Conservation (phyloP, 352 stramenopile species). For the Pythium phragmitis region DNA sequence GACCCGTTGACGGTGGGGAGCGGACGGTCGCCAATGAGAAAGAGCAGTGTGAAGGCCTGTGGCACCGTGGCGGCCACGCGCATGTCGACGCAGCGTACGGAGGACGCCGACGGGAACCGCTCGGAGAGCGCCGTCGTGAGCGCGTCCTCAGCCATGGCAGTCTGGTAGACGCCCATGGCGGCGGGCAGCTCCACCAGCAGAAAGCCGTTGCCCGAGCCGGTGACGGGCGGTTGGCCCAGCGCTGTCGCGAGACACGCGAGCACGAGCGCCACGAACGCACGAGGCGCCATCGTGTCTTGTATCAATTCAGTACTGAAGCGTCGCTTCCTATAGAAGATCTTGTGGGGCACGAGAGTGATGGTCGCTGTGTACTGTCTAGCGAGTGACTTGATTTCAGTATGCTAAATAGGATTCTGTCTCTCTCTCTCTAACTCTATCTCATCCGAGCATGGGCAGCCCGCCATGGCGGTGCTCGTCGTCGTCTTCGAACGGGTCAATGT, state of each 20-base stretch:
- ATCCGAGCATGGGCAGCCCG: slow-evolving; percentile 22
- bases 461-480: neutral
- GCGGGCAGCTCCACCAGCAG: slow-evolving; percentile 9
- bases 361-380: slow-evolving; percentile 11
- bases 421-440: neutral
- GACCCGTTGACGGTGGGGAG: neutral
- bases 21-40: slow-evolving; percentile 20
- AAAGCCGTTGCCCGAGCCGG: neutral
- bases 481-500: slow-evolving; percentile 27
- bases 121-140: neutral
- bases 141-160: slow-evolving; percentile 8
- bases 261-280: neutral
- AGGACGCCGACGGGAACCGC: slow-evolving; percentile 1
- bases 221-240: neutral
- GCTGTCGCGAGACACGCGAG: neutral
- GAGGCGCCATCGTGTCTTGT: neutral
- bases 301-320: too few species aligned
- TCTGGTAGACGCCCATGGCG: slow-evolving; percentile 8
- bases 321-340: neutral
- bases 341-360: slow-evolving; percentile 3
- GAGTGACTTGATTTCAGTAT: slow-evolving; percentile 17
- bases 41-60: slow-evolving; percentile 20
- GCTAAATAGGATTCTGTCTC: neutral
- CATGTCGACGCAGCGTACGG: slow-evolving; percentile 13
- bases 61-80: neutral